Evolutionary conservation across 2,329 filamentous ascomycete genomes (phyloP).

Genomic region (Aspergillus pseudoviridinutans): DNA sequence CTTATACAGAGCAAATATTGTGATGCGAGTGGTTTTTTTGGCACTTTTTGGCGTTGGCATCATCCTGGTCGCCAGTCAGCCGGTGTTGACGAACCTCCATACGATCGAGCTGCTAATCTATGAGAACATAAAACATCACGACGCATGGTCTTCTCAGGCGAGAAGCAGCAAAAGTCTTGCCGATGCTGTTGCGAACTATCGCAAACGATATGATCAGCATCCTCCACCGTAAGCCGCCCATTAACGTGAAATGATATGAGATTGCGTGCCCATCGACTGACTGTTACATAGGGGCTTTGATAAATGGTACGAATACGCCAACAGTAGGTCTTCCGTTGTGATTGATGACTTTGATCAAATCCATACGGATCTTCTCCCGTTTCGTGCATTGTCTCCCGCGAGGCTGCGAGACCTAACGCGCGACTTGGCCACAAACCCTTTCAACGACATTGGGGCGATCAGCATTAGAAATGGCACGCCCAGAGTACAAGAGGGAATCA

Average conservation of each 20-base stretch:
- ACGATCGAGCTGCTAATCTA: slow-evolving; percentile 55
- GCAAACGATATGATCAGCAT: slow-evolving; percentile 48
- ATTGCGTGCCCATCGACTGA: slow-evolving; percentile 5
- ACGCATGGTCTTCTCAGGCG: slow-evolving; percentile 48
- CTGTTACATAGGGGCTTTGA: slow-evolving; percentile 47
- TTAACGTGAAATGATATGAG: background rate
- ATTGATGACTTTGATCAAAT: slow-evolving; percentile 62
- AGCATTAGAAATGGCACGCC: slow-evolving; percentile 53
- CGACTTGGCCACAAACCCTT: slow-evolving; percentile 50
- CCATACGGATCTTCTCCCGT: slow-evolving; percentile 53
- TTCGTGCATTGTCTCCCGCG: slow-evolving; percentile 49
- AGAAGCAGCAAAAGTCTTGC: slow-evolving; percentile 45
- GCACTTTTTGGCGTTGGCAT: slow-evolving; percentile 42
- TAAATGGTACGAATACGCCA: slow-evolving; percentile 57
- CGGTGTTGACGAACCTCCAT: slow-evolving; percentile 42
- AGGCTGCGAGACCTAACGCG: slow-evolving; percentile 52
- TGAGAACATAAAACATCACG: slow-evolving; percentile 45
- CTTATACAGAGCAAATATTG: slow-evolving; percentile 23
- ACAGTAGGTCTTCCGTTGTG: slow-evolving; percentile 47
- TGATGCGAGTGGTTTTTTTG: slow-evolving; percentile 36
- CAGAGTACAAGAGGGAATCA: slow-evolving; percentile 47
- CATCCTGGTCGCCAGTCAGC: slow-evolving; percentile 39
- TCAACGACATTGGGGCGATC: slow-evolving; percentile 55
- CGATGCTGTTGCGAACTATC: slow-evolving; percentile 51
- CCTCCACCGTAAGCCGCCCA: slow-evolving; percentile 49